Evolutionary conservation across 2,329 filamentous ascomycete genomes (phyloP), one percentile per base, ranked within the genome.

Genomic region (Phaeosphaeriaceae sp.): DNA sequence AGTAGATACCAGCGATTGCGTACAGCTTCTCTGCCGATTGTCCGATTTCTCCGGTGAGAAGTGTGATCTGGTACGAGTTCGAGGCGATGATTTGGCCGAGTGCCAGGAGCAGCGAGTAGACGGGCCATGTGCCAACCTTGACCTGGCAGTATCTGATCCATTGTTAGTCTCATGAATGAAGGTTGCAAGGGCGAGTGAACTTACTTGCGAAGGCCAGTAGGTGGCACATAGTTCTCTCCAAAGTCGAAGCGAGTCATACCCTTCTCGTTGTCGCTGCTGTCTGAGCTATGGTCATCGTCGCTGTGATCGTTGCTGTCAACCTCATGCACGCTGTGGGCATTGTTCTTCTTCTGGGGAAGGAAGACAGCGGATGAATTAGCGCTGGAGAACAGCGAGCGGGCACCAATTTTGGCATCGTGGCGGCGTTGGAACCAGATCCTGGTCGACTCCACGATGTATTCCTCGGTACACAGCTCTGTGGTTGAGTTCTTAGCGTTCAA

Each of bases 1-100:
- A 23, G 43, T 46, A 46, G 19, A 46, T 46, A 13, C 43, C 43
- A 9, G 43, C 43, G 22, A 46, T 46, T 6, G 43, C 19, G 43
- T 46, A 46, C 7, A 46, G 43, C 43, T 46, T 46, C 43, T 46
- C 43, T 2, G 43, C 43, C 43, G 43, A 46, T 46, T 46, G 43
- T 46, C 43, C 43, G 43, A 46, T 46, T 46, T 46, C 43, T 46
- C 43, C 43, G 43, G 43, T 46, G 22, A 46, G 43, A 46, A 46
- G 43, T 22, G 43, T 46, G 7, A 46, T 46, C 19, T 46, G 43
- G 43, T 46, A 46, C 43, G 43, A 46, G 19, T 46, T 46, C 2
- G 43, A 46, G 3, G 43, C 43, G 13, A 46, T 46, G 43, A 46
- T 46, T 23, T 46, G 43, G 43, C 43, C 43, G 19, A 46, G 22